Base-by-base conservation (phyloP, 495 filamentous ascomycete genomes). In the Glonium stellatum region DNA sequence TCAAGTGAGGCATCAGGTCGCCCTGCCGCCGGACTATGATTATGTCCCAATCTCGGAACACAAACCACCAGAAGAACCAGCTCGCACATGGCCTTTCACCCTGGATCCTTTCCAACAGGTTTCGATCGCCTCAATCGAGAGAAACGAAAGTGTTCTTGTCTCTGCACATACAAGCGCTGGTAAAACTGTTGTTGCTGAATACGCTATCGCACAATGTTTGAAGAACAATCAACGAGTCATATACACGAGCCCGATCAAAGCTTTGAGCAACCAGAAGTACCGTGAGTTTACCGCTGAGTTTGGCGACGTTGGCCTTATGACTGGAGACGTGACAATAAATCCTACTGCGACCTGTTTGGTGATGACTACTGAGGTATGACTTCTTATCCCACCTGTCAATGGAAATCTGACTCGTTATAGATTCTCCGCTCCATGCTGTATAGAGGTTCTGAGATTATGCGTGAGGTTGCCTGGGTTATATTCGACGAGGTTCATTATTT, bases 401-500 rank as follows among this genome's bases (percentile, higher is more conserved):
- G 27, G 19, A 6, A 55, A 55, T 31, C 52, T 61, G 23, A 61
- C 22, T 21, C 6, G 3, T 4, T n/a, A 34, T 57, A 80, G 80
- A 98, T 98, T 88, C 75, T 98, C 65, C 86, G 93, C 49, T 97
- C 93, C 5, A 98, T 98, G 93, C 73, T 98, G 71, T 98, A 98
- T 70, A 84, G 92, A 68, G 93, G 93, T 59, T 97, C 93, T 4
- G 93, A 98, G 74, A 96, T 98, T 61, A 97, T 97, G 93, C 88
- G 93, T 62, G 93, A 98, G 76, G 95, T 97, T 4, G 89, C 83
- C 23, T 97, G 93, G 93, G 95, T 98, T 9, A 75, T 97, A 4
- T 98, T 98, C 65, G 93, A 98, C 71, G 93, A 98, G 73, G 95
- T 98, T 51, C 93, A 98, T 74, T 98, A 97, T 77, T 85, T 98